Base-by-base conservation (phyloP, 306 rosid species). In the Ormosia emarginata region DNA sequence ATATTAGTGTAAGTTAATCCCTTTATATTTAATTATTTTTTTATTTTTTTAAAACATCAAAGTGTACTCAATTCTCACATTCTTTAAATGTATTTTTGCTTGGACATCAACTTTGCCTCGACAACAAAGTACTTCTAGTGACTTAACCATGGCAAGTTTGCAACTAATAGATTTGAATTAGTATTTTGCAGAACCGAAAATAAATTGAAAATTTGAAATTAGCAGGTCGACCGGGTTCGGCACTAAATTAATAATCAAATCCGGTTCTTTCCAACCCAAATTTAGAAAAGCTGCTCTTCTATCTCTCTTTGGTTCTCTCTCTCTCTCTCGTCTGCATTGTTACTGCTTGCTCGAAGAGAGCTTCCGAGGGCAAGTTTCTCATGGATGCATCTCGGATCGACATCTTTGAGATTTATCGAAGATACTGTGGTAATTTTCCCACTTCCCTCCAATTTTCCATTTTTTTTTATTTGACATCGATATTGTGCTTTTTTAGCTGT, bases 391-490 rank as follows among this genome's bases (percentile, higher is more conserved):
- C 81, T 80, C 81, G 71, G 63, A 87, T 86, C 84, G 92, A 92
- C 65, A 89, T 93, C 81, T 84, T 79, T 44, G 86, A 91, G 82
- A 86, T 90, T 86, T 96, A 93, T 79, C 92, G 90, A 50, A 90
- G 88, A 67, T 96, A 68, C 79, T 90, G 84, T 71, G 94, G 99
- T 95, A 85, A 81, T 67, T 75, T 32, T 15, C 79, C 4, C 9
- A 36, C 41, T 13, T 49, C 44, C 56, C 36, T 30, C n/a, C 17
- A 13, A 59, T 62, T 44, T 8, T 29, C 8, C 10, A 55, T 5
- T 71, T 24, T 8, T 61, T 18, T 13, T 40, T 68, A n/a, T n/a
- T n/a, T 65, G 15, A 8, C 10, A 9, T 30, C 29, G 6, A 30
- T 29, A 13, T 69, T 7, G 3, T 4, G 18, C 32, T 32, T 39